Evolutionary conservation across 192 early-diverging fungal species (phyloP), one percentile per base, ranked within the genome.

Genomic region (Allomyces macrogynus): DNA sequence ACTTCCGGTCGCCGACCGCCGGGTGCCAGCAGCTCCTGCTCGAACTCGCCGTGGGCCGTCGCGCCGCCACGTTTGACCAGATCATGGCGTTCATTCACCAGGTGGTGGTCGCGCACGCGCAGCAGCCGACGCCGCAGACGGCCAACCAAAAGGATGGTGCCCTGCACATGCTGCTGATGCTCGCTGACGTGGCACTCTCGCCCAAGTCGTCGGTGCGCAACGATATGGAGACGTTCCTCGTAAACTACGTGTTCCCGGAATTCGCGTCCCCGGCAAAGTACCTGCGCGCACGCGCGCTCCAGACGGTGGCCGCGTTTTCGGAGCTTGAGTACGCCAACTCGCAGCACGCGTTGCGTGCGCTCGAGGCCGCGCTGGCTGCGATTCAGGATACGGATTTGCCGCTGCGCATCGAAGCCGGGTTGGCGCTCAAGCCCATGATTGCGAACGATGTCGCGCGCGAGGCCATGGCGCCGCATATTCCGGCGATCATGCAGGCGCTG

Each of bases 61-160:
- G 84, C 64, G 85, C 86, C 67, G 73, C 80, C 23, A 87, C 89
- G 16, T 91, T 99, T 67, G 77, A 77, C 71, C 79, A 79, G 18
- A 88, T 94, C 62, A 74, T 99, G 40, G 72, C 67, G 60, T 82
- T 96, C 65, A 80, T 92, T 73, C 91, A 92, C 73, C 70, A 67
- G 62, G 78, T 89, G 27, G 69, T 97, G 61, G 72, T 77, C 62
- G 77, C 76, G 68, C 91, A 93, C 71, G 65, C 80, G 23, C 77
- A 84, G 66, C 67, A 81, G 40, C 81, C 86, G 16, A 57, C 49
- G 16, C 76, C 71, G n/a, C 86, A 84, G 23, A 67, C 81, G n/a
- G 84, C 81, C 69, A 79, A 86, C 66, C 78, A 83, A 54, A 98
- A 96, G 77, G 89, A 95, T 72, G 93, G 92, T 66, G 91, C 89